Evolutionary conservation across 345 rosid genomes (phyloP).

Genomic region (Populus tremula): DNA sequence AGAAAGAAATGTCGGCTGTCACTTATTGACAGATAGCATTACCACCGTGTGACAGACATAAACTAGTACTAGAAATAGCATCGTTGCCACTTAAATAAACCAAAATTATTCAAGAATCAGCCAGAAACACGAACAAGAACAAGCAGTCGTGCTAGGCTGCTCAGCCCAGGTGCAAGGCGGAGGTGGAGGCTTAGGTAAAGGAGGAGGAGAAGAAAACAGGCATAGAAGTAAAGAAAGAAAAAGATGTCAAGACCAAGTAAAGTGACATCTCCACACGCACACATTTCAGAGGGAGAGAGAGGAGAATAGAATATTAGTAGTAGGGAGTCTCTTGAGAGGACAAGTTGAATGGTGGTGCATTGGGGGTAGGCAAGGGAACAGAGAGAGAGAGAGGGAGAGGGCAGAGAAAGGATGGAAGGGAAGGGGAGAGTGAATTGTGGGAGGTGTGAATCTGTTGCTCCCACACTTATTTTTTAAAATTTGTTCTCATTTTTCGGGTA

Average conservation of each 20-base stretch:
- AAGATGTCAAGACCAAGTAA: conserved; percentile 3
- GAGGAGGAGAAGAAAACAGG: not conserved
- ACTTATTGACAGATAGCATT: not conserved
- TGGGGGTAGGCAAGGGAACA: not conserved
- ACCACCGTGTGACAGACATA: not conserved
- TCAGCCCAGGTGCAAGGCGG: not conserved
- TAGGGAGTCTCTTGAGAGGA: not conserved
- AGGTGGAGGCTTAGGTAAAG: not conserved
- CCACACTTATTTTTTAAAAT: not conserved
- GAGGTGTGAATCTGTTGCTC: not conserved
- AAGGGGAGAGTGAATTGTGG: conserved; percentile 7
- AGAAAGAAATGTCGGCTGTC: conserved; percentile 29
- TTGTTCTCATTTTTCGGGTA: conserved; percentile 18
- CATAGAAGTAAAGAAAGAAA: not conserved
- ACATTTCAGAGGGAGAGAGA: conserved; percentile 1
- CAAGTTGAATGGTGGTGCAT: not conserved
- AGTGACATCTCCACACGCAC: not conserved
- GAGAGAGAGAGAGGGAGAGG: not conserved
- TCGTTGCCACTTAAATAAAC: not conserved
- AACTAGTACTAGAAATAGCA: not conserved
- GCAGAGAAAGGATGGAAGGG: not conserved
- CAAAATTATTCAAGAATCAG: not conserved
- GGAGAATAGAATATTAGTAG: not conserved
- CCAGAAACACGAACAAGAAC: not conserved
- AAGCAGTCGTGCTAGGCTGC: not conserved